Evolutionary conservation across 169 alveolate species (phyloP).

Genomic region (Cyclospora cayetanensis): DNA sequence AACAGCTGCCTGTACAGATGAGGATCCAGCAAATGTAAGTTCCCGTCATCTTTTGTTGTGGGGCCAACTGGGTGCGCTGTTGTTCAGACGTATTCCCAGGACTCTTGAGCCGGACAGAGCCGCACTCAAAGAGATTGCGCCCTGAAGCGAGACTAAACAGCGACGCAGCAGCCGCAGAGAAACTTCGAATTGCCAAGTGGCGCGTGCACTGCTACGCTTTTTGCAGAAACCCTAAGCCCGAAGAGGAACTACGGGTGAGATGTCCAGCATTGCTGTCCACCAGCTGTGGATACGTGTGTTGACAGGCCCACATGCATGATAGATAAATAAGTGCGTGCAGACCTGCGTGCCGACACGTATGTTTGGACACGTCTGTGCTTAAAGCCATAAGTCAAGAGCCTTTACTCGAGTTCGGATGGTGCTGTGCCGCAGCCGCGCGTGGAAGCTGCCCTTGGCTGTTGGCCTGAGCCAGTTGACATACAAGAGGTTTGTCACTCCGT

Average conservation of each 20-base stretch:
- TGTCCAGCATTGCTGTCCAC: neutral
- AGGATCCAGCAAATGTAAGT: too few relatives aligned
- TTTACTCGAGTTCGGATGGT: neutral
- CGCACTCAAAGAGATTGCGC: too few relatives aligned
- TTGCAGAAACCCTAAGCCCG: conserved; percentile 62
- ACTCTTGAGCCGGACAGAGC: neutral
- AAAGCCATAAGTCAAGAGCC: neutral
- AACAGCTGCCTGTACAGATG: too few relatives aligned
- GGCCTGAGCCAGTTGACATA: conserved; percentile 54
- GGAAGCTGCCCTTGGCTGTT: conserved; percentile 53
- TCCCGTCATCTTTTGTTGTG: too few relatives aligned
- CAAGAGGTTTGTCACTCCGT: conserved; percentile 41
- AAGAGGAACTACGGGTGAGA: conserved; percentile 48
- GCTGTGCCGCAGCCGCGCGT: conserved; percentile 63
- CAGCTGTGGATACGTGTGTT: neutral
- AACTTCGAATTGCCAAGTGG: neutral
- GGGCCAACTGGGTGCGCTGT: too few relatives aligned
- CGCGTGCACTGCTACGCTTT: conserved; percentile 75
- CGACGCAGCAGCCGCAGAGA: conserved; percentile 29
- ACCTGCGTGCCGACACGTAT: neutral
- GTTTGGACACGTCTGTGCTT: neutral
- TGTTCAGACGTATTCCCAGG: conserved; percentile 63
- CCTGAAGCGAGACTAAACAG: too few relatives aligned
- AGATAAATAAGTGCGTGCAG: neutral
- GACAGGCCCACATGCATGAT: neutral